Evolutionary conservation across 352 stramenopile species (phyloP).

Genomic region (Phytophthora niederhauseri): DNA sequence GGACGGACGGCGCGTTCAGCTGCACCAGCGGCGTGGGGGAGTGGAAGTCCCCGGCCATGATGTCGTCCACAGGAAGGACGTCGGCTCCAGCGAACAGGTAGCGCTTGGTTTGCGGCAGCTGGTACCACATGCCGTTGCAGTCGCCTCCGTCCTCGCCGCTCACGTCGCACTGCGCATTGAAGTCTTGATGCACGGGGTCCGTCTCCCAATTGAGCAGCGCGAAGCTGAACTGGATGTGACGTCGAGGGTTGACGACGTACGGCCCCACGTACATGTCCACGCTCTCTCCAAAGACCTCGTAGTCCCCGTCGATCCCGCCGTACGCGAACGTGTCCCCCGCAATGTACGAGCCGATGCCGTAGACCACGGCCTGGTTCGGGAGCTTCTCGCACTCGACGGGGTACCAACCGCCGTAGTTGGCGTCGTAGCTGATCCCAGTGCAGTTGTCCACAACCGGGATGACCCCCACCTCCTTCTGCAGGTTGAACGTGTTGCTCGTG

Average conservation of each 20-base stretch:
- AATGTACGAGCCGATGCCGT: constrained; percentile 56
- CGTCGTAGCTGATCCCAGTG: constrained; percentile 42
- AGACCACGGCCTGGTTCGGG: constrained; percentile 39
- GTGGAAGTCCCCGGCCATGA: constrained; percentile 41
- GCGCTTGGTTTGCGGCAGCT: constrained; percentile 48
- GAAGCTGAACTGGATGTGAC: constrained; percentile 51
- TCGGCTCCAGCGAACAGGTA: constrained; percentile 49
- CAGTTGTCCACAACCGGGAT: constrained; percentile 39
- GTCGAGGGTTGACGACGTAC: constrained; percentile 42
- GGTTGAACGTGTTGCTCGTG: constrained; percentile 32
- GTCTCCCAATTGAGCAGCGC: constrained; percentile 44
- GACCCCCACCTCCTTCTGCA: constrained; percentile 45
- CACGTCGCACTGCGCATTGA: constrained; percentile 44
- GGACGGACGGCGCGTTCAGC: constrained; percentile 39
- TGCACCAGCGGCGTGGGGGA: constrained; percentile 51
- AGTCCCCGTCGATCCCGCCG: constrained; percentile 21
- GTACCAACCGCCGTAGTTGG: constrained; percentile 48
- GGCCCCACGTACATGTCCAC: constrained; percentile 27
- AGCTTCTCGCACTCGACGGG: constrained; percentile 35
- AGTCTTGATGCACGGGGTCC: constrained; percentile 34
- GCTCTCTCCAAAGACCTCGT: constrained; percentile 16
- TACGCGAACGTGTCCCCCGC: constrained; percentile 39
- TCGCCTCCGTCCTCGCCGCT: constrained; percentile 19
- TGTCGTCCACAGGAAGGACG: constrained; percentile 26
- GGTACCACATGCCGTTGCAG: constrained; percentile 47